Evolutionary conservation across 768 basidiomycete species (phyloP), one percentile per base, ranked within the genome.

Genomic region (Phanerochaete sordida): DNA sequence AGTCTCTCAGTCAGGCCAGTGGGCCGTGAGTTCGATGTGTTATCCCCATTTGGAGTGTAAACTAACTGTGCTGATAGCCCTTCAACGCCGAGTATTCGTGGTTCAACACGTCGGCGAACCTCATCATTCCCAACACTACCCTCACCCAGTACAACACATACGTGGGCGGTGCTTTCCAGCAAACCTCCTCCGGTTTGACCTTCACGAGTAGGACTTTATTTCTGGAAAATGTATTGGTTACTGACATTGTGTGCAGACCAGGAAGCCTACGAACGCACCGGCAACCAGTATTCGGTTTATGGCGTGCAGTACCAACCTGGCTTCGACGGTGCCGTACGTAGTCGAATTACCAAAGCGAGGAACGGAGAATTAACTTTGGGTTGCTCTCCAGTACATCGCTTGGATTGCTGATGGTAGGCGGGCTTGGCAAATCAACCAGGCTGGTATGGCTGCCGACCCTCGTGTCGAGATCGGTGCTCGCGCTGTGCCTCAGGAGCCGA

Each of bases 1-100:
- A 64, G 91, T 95, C 12, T 95, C 93, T 7, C 92, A 94, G 72
- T 93, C 91, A 52, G 85, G 83, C 13, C 93, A 96, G 70, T 90
- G 86, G 85, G 88, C 78, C 45, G 88, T 90, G 71, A 51, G 50
- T 51, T 21, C n/a, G 11, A 27, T 3, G n/a, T 35, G 16, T 21
- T 3, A 28, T 11, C 15, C 4, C 12, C 35, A 6, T 24, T 39
- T 91, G 82, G 70, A 84, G n/a, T 86, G 21, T 91, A 90, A n/a
- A 13, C 31, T 44, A 9, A 39, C 12, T 59, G 47, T 37, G 26
- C 0, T 21, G 26, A 3, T 37, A 89, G 87, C 93, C 94, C 0
- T 92, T 91, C 77, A 90, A 95, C 71, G 79, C 80, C 37, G 73
- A 72, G 49, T 95, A 95, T 68, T 57, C 66, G 15, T 93, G 90